A percentile compares a stretch with the other conserved stretches of the same genome.
Conservation (phyloP, 1,284 basidiomycete species). For the Tilletia caries region DNA sequence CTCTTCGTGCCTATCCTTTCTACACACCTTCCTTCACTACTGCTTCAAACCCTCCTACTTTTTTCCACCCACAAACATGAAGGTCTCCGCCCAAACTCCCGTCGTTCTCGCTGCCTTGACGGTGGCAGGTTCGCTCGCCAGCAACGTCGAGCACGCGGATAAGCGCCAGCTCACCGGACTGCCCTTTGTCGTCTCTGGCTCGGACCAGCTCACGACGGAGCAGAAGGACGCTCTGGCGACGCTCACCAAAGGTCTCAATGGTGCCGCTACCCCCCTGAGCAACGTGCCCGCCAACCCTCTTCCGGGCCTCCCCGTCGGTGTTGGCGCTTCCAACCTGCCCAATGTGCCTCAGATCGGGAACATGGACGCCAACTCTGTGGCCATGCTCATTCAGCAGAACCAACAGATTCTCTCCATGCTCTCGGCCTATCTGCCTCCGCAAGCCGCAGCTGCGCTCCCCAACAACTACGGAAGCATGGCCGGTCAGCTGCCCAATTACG, state of each 20-base stretch:
- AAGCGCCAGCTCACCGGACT: no score
- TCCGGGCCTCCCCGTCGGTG: neutral
- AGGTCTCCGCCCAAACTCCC: conserved; percentile 2
- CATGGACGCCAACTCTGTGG: neutral
- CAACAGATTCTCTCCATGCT: conserved; percentile 1
- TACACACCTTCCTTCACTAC: no score
- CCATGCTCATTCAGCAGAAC: neutral
- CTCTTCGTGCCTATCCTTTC: no score
- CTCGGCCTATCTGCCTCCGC: neutral
- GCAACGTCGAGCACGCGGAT: neutral
- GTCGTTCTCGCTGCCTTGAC: conserved; percentile 4
- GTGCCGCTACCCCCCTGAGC: neutral
- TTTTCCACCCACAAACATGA: neutral
- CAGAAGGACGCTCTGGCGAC: neutral
- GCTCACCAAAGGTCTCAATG: conserved; percentile 1
- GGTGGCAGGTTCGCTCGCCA: neutral
- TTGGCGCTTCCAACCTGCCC: neutral
- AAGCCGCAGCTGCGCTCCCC: neutral
- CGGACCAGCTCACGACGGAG: neutral
- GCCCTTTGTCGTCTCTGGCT: neutral
- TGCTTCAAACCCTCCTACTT: no score
- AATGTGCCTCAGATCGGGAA: neutral
- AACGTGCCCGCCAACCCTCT: neutral
- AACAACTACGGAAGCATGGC: neutral
- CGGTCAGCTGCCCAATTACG: no score